A percentile compares a stretch with the other conserved stretches of the same genome.
Conservation (phyloP, 768 basidiomycete species). For the Suillus lakei region DNA sequence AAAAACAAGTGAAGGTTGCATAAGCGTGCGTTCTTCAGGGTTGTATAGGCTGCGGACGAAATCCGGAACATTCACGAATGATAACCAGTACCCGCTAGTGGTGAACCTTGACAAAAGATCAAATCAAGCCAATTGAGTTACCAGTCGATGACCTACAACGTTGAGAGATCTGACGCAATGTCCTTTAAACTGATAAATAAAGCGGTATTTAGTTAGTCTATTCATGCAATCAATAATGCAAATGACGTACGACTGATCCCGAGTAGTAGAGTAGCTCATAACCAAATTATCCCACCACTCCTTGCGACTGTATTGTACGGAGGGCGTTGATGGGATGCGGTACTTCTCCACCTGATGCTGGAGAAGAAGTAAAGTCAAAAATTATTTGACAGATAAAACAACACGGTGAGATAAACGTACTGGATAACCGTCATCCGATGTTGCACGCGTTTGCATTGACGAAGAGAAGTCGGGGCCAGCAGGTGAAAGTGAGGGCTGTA, state of each 20-base stretch:
- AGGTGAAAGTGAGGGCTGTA: constrained; percentile 38
- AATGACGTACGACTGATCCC: constrained; percentile 47
- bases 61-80: constrained; percentile 64
- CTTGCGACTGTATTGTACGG: constrained; percentile 38
- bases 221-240: not conserved
- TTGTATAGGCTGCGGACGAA: constrained; percentile 58
- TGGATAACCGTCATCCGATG: constrained; percentile 31
- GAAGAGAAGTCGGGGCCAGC: constrained; percentile 36
- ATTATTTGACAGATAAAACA: not conserved
- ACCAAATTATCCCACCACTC: constrained; percentile 57
- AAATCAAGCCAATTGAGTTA: constrained; percentile 1
- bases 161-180: constrained; percentile 53
- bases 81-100: constrained; percentile 68
- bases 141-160: constrained; percentile 46
- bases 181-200: constrained; percentile 45
- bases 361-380: not conserved
- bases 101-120: constrained; percentile 52
- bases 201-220: constrained; percentile 7
- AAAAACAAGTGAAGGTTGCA: constrained; percentile 76
- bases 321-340: constrained; percentile 33
- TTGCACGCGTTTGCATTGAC: constrained; percentile 29
- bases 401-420: constrained; percentile 19
- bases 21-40: constrained; percentile 53
- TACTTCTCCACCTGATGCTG: constrained; percentile 29
- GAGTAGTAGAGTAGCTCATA: constrained; percentile 43